Evolutionary conservation across 1,139 yeast genomes (phyloP).

Genomic region (Suhomyces bolitotheri): DNA sequence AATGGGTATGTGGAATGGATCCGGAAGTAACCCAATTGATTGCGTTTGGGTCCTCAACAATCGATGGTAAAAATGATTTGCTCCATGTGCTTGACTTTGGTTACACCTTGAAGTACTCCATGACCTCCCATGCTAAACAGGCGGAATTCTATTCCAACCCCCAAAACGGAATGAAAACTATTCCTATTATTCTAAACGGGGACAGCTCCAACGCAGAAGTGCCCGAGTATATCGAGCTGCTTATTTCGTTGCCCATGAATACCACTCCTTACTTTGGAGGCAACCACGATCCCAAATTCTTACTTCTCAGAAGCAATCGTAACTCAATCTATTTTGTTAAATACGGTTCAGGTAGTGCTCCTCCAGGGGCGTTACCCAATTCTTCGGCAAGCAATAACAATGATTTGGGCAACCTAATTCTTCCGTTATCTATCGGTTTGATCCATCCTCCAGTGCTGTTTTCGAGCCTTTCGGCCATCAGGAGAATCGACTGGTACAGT

Average conservation of each 20-base stretch:
- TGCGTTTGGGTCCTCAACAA: constrained; percentile 49
- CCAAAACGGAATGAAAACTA: constrained; percentile 39
- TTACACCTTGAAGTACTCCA: constrained; percentile 70
- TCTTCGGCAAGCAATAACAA: constrained; percentile 28
- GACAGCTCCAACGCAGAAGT: constrained; percentile 14
- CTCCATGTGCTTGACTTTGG: constrained; percentile 77
- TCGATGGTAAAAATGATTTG: constrained; percentile 46
- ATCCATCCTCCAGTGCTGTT: constrained; percentile 71
- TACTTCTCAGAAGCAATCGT: constrained; percentile 58
- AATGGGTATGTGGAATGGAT: constrained; percentile 77
- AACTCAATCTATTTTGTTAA: constrained; percentile 46
- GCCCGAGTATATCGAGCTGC: constrained; percentile 28
- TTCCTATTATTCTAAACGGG: constrained; percentile 31
- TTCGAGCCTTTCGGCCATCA: constrained; percentile 55
- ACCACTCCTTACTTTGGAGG: constrained; percentile 66
- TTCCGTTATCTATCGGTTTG: constrained; percentile 82
- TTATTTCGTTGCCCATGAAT: constrained; percentile 36
- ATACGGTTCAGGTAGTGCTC: constrained; percentile 11
- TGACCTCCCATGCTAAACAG: constrained; percentile 83
- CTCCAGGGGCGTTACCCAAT: constrained; percentile 8
- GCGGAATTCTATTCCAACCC: constrained; percentile 74
- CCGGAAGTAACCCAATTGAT: constrained; percentile 79
- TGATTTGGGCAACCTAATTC: constrained; percentile 54
- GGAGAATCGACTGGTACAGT: constrained; percentile 73
- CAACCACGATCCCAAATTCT: constrained; percentile 62